Percentiles rank a stretch among this genome's conserved stretches.
Evolutionary conservation across 257 asterid species (phyloP).

Genomic region (Plantago elongata): DNA sequence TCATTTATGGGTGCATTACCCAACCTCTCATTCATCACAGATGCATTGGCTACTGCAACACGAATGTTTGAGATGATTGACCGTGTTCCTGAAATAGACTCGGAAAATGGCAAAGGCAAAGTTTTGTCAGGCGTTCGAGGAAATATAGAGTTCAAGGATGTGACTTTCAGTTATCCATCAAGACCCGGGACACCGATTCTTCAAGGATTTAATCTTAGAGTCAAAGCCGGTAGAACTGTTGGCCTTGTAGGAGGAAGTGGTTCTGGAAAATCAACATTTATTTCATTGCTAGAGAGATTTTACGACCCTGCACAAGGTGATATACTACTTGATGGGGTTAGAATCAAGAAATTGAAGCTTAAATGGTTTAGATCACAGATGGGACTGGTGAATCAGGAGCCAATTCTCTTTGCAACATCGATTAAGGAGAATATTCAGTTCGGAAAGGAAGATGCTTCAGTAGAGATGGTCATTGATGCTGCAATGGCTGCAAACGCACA

Average conservation of each 20-base stretch:
- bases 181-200: conserved; percentile 47
- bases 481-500: conserved; percentile 76
- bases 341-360: conserved; percentile 42
- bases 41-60: conserved; percentile 46
- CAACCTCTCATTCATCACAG: conserved; percentile 50
- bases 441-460: conserved; percentile 63
- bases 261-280: conserved; percentile 66
- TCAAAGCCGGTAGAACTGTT: conserved; percentile 51
- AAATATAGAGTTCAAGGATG: conserved; percentile 60
- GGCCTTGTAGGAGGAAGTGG: conserved; percentile 87
- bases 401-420: conserved; percentile 65
- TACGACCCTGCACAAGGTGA: conserved; percentile 66
- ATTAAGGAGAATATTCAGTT: conserved; percentile 62
- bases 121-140: conserved; percentile 39
- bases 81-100: conserved; percentile 45
- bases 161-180: conserved; percentile 65
- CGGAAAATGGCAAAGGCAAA: conserved; percentile 39
- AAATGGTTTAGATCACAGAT: conserved; percentile 75
- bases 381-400: conserved; percentile 77
- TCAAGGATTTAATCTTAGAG: conserved; percentile 45
- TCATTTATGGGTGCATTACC: conserved; percentile 67
- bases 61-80: conserved; percentile 53
- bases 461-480: conserved; percentile 40
- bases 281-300: conserved; percentile 64
- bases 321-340: conserved; percentile 54